phyloP scores from a whole-genome alignment of 2,329 filamentous ascomycete species.

The Pseudogymnoascus sp. region DNA sequence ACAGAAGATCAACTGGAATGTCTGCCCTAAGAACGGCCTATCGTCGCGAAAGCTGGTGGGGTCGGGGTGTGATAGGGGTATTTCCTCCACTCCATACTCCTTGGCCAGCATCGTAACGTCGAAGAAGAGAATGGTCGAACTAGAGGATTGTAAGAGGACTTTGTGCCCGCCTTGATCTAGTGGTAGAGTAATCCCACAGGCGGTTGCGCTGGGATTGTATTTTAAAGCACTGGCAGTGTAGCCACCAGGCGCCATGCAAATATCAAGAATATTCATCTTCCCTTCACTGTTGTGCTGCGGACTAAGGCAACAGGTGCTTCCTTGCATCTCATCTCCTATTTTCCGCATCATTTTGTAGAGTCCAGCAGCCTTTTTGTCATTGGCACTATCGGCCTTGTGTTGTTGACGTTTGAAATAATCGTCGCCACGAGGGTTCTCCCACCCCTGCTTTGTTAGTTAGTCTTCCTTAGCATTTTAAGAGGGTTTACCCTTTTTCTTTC shows the following conservation, averaged over 20 bases:
- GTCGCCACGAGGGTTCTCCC: constrained; percentile 38
- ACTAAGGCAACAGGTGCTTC: constrained; percentile 13
- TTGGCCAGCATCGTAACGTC: constrained; percentile 20
- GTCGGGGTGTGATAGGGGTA: constrained; percentile 17
- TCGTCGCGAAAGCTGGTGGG: constrained; percentile 13
- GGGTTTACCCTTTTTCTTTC: background rate
- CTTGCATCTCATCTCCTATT: constrained; percentile 38
- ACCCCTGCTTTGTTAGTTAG: constrained; percentile 31
- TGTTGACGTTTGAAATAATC: constrained; percentile 36
- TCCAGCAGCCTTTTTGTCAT: constrained; percentile 15
- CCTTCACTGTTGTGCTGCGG: background rate
- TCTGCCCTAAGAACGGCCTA: constrained; percentile 17
- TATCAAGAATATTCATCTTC: constrained; percentile 21
- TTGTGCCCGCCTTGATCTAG: constrained; percentile 19
- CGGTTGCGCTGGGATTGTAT: constrained; percentile 17
- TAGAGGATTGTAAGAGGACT: constrained; percentile 14
- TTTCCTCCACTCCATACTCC: constrained; percentile 15
- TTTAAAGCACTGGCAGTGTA: constrained; percentile 19
- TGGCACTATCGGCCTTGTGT: constrained; percentile 30
- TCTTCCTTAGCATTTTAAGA: background rate
- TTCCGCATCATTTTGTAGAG: constrained; percentile 39
- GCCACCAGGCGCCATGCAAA: constrained; percentile 24
- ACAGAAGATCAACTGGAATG: constrained; percentile 24
- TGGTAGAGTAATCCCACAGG: constrained; percentile 19
- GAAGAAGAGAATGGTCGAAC: constrained; percentile 11